Evolutionary conservation across 1,284 basidiomycete genomes (phyloP).

Genomic region (Cryptococcus sp.): DNA sequence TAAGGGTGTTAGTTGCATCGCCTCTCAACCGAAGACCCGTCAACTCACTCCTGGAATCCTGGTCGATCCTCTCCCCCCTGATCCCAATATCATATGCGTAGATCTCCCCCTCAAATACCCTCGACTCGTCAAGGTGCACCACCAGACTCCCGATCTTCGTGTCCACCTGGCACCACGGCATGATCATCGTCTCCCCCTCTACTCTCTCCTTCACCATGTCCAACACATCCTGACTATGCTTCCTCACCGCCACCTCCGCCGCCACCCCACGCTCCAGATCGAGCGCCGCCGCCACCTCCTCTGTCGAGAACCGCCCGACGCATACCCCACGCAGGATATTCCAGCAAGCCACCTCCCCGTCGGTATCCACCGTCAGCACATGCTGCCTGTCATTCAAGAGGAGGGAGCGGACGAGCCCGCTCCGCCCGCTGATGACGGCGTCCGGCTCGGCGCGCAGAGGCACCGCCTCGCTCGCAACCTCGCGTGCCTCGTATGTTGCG

Average conservation of each 20-base stretch:
- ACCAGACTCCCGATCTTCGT: conserved; percentile 84
- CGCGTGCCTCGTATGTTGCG: conserved; percentile 60
- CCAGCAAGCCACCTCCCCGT: conserved; percentile 81
- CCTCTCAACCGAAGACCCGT: not conserved
- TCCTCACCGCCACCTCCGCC: conserved; percentile 24
- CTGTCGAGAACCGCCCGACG: conserved; percentile 64
- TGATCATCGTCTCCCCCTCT: conserved; percentile 84
- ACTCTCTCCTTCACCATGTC: conserved; percentile 83
- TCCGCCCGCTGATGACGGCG: conserved; percentile 68
- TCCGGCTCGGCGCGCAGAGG: conserved; percentile 65
- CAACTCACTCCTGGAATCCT: conserved; percentile 73
- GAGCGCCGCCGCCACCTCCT: conserved; percentile 61
- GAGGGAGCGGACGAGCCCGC: conserved; percentile 77
- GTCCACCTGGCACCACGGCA: conserved; percentile 83
- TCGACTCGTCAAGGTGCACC: conserved; percentile 75
- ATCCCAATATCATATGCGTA: conserved; percentile 86
- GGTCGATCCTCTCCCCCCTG: conserved; percentile 55
- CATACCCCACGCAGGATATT: conserved; percentile 79
- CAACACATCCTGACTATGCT: conserved; percentile 61
- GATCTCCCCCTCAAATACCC: conserved; percentile 89
- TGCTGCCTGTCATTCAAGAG: conserved; percentile 89
- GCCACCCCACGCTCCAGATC: conserved; percentile 39
- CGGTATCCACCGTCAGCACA: conserved; percentile 86
- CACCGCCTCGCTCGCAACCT: conserved; percentile 72
- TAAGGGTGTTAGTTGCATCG: not conserved